Conservation (phyloP, 2,329 filamentous ascomycete species). For the Venturia asperata region DNA sequence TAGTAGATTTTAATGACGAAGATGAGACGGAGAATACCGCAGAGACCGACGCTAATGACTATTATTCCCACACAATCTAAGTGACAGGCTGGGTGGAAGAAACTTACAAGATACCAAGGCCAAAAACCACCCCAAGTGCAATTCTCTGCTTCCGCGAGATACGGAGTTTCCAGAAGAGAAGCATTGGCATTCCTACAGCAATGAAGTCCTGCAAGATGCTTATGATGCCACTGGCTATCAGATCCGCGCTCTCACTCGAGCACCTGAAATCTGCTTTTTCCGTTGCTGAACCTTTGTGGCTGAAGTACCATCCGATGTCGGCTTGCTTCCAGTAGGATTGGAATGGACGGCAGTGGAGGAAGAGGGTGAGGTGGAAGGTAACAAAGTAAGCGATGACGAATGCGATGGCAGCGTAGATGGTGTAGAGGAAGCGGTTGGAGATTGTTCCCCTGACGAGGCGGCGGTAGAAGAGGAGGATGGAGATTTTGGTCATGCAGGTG, state of each 20-base stretch:
- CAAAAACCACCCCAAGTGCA: constrained; percentile 18
- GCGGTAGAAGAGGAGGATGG: constrained; percentile 24
- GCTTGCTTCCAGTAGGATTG: constrained; percentile 24
- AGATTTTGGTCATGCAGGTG: constrained; percentile 23
- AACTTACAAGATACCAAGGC: constrained; percentile 25
- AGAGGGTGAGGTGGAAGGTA: constrained; percentile 20
- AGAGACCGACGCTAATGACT: constrained; percentile 28
- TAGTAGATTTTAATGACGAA: constrained; percentile 24
- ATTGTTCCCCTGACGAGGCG: constrained; percentile 21
- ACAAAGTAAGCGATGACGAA: constrained; percentile 22
- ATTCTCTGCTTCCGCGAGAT: constrained; percentile 22
- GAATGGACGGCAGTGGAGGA: constrained; percentile 23
- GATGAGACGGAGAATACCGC: constrained; percentile 33
- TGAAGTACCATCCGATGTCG: constrained; percentile 20
- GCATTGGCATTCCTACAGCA: constrained; percentile 23
- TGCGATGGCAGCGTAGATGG: constrained; percentile 18
- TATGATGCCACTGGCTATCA: constrained; percentile 21
- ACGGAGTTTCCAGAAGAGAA: constrained; percentile 22
- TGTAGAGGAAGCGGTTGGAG: constrained; percentile 9
- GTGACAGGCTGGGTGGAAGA: neutral
- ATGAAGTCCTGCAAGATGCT: constrained; percentile 23
- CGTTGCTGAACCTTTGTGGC: constrained; percentile 6
- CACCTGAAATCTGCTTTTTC: constrained; percentile 21
- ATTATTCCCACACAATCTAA: neutral
- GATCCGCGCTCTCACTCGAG: constrained; percentile 20